Conservation (phyloP, 169 alveolate species). For the Cryptosporidium bovis region DNA sequence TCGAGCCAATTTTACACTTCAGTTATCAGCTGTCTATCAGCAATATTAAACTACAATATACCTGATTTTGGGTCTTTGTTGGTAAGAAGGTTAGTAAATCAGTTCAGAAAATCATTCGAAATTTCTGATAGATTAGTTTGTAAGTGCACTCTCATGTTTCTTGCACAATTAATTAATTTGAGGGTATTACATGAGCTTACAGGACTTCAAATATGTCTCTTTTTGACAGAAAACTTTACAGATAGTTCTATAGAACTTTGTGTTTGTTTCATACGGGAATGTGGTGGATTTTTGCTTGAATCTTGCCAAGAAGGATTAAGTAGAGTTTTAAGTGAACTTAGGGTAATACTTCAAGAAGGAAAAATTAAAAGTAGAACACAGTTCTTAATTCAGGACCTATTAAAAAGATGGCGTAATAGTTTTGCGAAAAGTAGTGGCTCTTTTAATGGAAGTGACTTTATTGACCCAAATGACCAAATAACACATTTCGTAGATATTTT, state of each 20-base stretch:
- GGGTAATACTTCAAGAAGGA: conserved; percentile 96
- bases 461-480: conserved; percentile 95
- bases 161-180: conserved; percentile 96
- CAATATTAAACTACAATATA: conserved; percentile 96
- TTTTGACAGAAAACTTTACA: conserved; percentile 94
- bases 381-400: conserved; percentile 95
- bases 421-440: conserved; percentile 87
- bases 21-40: conserved; percentile 95
- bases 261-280: conserved; percentile 88
- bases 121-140: conserved; percentile 95
- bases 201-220: conserved; percentile 93
- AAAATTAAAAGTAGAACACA: conserved; percentile 93
- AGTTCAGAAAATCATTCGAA: conserved; percentile 92
- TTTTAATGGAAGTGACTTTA: conserved; percentile 89
- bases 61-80: conserved; percentile 97
- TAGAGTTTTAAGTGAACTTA: conserved; percentile 94
- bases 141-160: conserved; percentile 92
- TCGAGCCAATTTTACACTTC: conserved; percentile 97
- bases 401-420: conserved; percentile 91
- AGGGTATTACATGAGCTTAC: conserved; percentile 92
- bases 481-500: conserved; percentile 95
- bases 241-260: conserved; percentile 98
- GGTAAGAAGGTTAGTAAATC: conserved; percentile 91
- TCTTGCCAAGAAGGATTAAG: conserved; percentile 92
- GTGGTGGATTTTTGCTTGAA: conserved; percentile 95